These are phyloP conservation scores for Komagataella pseudopastoris DNA, from an alignment of 805 yeast species.

Conservation along the genomic window DNA sequence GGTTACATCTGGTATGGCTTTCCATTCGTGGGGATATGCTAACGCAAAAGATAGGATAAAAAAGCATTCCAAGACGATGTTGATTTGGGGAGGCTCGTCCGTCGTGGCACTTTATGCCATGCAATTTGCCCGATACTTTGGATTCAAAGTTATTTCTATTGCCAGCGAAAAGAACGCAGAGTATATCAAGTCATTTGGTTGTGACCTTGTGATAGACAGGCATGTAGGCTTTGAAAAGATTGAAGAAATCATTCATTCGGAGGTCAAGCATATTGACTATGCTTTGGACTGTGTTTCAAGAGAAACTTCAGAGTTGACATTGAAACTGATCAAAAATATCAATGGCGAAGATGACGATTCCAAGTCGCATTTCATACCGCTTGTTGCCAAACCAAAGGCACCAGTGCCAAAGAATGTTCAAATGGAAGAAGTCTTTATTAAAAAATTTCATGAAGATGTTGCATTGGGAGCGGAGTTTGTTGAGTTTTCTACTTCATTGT, in stretches of 20 bases:
- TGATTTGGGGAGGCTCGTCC: slow-evolving; percentile 37
- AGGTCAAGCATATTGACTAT: slow-evolving; percentile 15
- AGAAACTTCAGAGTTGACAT: slow-evolving; percentile 20
- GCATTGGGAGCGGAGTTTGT: slow-evolving; percentile 22
- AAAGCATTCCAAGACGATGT: slow-evolving; percentile 9
- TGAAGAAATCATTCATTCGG: slow-evolving; percentile 7
- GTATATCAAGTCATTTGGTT: slow-evolving; percentile 14
- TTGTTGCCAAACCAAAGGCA: slow-evolving; percentile 21
- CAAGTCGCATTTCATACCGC: slow-evolving; percentile 20
- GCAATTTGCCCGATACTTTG: slow-evolving; percentile 26
- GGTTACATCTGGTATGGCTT: slow-evolving; percentile 24
- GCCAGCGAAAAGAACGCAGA: slow-evolving; percentile 11
- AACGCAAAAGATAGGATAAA: background rate
- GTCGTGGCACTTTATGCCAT: slow-evolving; percentile 29
- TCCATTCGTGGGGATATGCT: slow-evolving; percentile 4
- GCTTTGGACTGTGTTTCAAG: slow-evolving; percentile 33
- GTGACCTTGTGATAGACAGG: slow-evolving; percentile 23
- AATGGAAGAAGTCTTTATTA: slow-evolving; percentile 21
- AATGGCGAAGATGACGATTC: slow-evolving; percentile 1
- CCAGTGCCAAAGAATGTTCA: slow-evolving; percentile 11
- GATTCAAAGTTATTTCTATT: slow-evolving; percentile 21
- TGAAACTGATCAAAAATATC: slow-evolving; percentile 15
- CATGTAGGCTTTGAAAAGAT: slow-evolving; percentile 13
- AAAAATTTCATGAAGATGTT: slow-evolving; percentile 28
- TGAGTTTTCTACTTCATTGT: slow-evolving; percentile 16